Base-by-base conservation (phyloP, 2,329 filamentous ascomycete species). In the Hymenoscyphus salicellus region DNA sequence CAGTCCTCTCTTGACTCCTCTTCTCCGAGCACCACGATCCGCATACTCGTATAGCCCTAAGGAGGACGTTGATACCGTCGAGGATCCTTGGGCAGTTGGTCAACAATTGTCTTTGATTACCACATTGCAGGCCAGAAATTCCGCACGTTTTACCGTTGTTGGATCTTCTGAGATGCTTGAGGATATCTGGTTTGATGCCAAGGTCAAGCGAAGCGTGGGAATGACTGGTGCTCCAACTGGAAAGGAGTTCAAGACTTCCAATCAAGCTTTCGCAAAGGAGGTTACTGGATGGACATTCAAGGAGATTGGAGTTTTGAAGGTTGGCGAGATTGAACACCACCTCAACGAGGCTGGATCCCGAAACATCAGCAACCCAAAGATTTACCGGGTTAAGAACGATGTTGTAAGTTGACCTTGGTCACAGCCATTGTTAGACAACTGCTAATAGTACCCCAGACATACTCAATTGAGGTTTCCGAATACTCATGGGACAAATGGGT, bases 321-420 rank as follows among this genome's bases (percentile, higher is more conserved):
- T 96, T 72, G 92, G 92, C 76, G 86, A 84, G 73, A 84, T 98
- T 69, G 86, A 93, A 79, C 95, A 99, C 79, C 88, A 88, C 74
- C 79, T 89, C 62, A 78, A 86, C 70, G 85, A 84, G 71, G 82
- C 79, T 41, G 81, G 78, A n/a, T 75, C 76, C 57, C 68, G 64
- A 68, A 83, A 84, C 60, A 76, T 69, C 69, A 84, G 85, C 68
- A 97, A 97, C 81, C 93, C 94, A 10, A 85, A 81, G 63, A 93
- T 98, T 70, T 99, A 99, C 81, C 87, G 95, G 70, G 88, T 99
- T 77, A 99, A 98, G 85, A 97, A 92, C 79, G 89, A 97, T 75
- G 93, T 97, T 73, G 93, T 97, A 86, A 76, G 92, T 91, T 58
- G 58, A 32, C 26, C 26, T 33, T 32, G 14, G 5, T n/a, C n/a